Evolutionary conservation across 176 grass and related monocot species (phyloP).

Genomic region (Puya raimondii): DNA sequence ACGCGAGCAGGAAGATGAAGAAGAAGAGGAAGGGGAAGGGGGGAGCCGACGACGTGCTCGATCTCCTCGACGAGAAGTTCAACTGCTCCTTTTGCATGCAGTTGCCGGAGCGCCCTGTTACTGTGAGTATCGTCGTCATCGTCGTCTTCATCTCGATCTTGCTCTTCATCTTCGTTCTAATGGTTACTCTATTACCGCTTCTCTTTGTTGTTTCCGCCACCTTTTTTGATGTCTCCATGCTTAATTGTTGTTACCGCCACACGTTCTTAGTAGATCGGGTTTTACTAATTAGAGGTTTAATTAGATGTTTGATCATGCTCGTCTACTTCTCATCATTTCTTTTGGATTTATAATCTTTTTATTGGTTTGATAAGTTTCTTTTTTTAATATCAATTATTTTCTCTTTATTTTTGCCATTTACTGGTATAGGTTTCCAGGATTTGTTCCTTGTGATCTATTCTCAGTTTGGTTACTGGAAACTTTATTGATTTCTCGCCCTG

Average conservation of each 20-base stretch:
- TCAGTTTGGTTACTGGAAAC: too few relatives aligned
- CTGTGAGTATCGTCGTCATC: slow-evolving; percentile 27
- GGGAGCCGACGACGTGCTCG: slow-evolving; percentile 23
- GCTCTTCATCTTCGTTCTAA: neutral
- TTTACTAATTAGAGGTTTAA: too few relatives aligned
- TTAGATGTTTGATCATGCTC: too few relatives aligned
- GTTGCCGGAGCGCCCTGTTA: slow-evolving; percentile 82
- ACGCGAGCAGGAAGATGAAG: neutral
- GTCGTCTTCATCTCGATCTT: neutral
- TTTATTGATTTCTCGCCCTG: too few relatives aligned
- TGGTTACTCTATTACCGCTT: neutral
- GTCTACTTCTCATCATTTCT: too few relatives aligned
- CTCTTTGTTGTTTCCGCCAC: neutral
- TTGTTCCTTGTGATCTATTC: too few relatives aligned
- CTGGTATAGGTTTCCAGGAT: too few relatives aligned
- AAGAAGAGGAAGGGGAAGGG: slow-evolving; percentile 6
- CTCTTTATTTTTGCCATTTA: too few relatives aligned
- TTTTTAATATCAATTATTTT: too few relatives aligned
- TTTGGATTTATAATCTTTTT: too few relatives aligned
- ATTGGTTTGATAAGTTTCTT: too few relatives aligned
- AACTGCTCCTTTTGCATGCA: slow-evolving; percentile 88
- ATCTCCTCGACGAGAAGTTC: slow-evolving; percentile 47
- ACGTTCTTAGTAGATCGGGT: neutral
- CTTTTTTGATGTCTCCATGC: too few relatives aligned
- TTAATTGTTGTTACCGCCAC: neutral